phyloP scores from a whole-genome alignment of 1,139 yeast genomes.

The Debaryomycetaceae sp. region DNA sequence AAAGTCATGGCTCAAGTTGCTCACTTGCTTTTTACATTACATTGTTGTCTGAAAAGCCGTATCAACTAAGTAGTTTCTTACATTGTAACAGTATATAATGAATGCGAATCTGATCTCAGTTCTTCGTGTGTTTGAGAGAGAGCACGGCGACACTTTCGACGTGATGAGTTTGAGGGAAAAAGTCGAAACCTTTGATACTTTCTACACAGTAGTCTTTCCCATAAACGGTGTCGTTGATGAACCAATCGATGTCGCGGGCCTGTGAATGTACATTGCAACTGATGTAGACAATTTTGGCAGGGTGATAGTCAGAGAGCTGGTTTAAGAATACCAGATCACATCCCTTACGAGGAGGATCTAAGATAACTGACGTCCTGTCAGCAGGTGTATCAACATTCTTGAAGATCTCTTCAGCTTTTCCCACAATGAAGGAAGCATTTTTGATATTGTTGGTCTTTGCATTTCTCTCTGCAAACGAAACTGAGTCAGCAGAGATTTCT shows the following conservation, averaged over 20 bases:
- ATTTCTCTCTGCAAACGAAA: slow-evolving; percentile 78
- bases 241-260: slow-evolving; percentile 88
- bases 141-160: slow-evolving; percentile 94
- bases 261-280: slow-evolving; percentile 98
- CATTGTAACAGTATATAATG: not conserved
- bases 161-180: slow-evolving; percentile 97
- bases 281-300: slow-evolving; percentile 84
- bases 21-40: too few species aligned
- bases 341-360: slow-evolving; percentile 97
- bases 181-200: slow-evolving; percentile 89
- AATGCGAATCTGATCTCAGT: not conserved
- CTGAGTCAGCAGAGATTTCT: slow-evolving; percentile 89
- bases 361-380: slow-evolving; percentile 76
- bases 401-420: slow-evolving; percentile 89
- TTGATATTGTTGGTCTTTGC: slow-evolving; percentile 70
- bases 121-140: slow-evolving; percentile 12
- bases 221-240: slow-evolving; percentile 62
- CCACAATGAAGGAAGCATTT: slow-evolving; percentile 82
- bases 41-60: not conserved
- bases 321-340: slow-evolving; percentile 85
- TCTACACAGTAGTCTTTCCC: slow-evolving; percentile 67
- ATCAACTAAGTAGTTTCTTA: not conserved
- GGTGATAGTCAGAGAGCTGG: slow-evolving; percentile 78
- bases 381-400: slow-evolving; percentile 69
- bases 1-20: too few species aligned